phyloP scores from a whole-genome alignment of 257 asterid genomes.

The Pogostemon cablin region DNA sequence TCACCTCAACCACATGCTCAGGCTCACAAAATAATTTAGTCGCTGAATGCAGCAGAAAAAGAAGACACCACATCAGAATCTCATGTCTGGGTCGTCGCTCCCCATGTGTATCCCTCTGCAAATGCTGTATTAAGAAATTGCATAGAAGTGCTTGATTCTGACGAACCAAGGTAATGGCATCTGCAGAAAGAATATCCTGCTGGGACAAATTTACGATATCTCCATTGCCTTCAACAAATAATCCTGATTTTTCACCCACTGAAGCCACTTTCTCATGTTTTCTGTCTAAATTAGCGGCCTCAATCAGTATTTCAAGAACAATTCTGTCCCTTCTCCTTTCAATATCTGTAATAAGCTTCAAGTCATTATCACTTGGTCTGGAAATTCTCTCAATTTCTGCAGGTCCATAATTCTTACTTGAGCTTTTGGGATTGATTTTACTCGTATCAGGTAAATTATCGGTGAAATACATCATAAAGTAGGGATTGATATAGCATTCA shows the following conservation, averaged over 20 bases:
- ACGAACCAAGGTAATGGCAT: slow-evolving; percentile 89
- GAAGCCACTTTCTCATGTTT: slow-evolving; percentile 47
- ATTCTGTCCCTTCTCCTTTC: slow-evolving; percentile 91
- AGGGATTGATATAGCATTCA: slow-evolving; percentile 89
- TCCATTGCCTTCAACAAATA: slow-evolving; percentile 57
- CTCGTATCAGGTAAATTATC: slow-evolving; percentile 44
- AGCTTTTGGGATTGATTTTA: slow-evolving; percentile 39
- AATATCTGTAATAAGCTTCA: slow-evolving; percentile 72
- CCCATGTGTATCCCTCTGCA: slow-evolving; percentile 56
- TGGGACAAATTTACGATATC: slow-evolving; percentile 49
- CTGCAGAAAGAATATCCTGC: slow-evolving; percentile 70
- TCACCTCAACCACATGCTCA: slow-evolving; percentile 76
- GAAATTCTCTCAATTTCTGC: slow-evolving; percentile 51
- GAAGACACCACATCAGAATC: slow-evolving; percentile 85
- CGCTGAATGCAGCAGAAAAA: slow-evolving; percentile 88
- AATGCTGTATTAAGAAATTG: slow-evolving; percentile 60
- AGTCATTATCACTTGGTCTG: slow-evolving; percentile 51
- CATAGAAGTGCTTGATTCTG: slow-evolving; percentile 83
- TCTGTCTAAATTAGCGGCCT: slow-evolving; percentile 86
- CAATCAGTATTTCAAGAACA: slow-evolving; percentile 89
- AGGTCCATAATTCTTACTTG: slow-evolving; percentile 41
- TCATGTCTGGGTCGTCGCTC: slow-evolving; percentile 75
- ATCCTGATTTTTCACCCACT: slow-evolving; percentile 42
- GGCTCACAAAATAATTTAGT: slow-evolving; percentile 77
- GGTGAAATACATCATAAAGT: slow-evolving; percentile 63